A percentile compares a stretch with the other conserved stretches of the same genome.
These are phyloP conservation scores for Dendrostoma leiphaemia DNA, from an alignment of 2,329 filamentous ascomycete genomes.

Conservation along the genomic window DNA sequence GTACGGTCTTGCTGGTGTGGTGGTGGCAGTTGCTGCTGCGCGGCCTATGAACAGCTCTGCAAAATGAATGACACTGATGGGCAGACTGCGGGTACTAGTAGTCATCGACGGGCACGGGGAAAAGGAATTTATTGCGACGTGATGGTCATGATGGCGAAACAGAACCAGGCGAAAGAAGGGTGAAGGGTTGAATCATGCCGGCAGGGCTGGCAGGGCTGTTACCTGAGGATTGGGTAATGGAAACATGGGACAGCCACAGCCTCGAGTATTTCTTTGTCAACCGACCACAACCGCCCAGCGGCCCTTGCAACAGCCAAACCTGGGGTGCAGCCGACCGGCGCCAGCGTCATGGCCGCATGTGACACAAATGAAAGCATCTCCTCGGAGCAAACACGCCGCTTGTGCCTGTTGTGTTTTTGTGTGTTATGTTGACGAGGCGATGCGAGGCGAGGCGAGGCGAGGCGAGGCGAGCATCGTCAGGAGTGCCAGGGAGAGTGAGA, in stretches of 20 bases:
- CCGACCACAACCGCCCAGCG: background rate
- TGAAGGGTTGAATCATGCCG: constrained; percentile 7
- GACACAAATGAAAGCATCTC: constrained; percentile 2
- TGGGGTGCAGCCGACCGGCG: no score
- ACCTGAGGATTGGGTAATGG: constrained; percentile 20
- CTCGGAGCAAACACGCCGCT: background rate
- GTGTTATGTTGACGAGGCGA: no score
- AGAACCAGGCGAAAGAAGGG: background rate
- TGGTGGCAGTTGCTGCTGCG: no score
- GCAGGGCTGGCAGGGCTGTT: constrained; percentile 2
- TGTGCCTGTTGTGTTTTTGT: no score
- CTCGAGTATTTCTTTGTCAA: constrained; percentile 19
- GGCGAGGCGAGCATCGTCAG: no score
- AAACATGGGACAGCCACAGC: constrained; percentile 14
- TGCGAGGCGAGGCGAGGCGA: no score
- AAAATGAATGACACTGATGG: no score
- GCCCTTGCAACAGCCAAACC: constrained; percentile 1
- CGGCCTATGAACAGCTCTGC: no score
- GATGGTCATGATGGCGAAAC: background rate
- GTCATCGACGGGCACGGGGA: background rate
- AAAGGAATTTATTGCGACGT: background rate
- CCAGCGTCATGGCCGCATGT: constrained; percentile 5
- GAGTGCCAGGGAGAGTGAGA: no score
- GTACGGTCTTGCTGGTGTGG: no score
- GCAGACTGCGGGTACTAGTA: background rate